phyloP scores from a whole-genome alignment of 495 filamentous ascomycete genomes.

The Tuber aestivum region DNA sequence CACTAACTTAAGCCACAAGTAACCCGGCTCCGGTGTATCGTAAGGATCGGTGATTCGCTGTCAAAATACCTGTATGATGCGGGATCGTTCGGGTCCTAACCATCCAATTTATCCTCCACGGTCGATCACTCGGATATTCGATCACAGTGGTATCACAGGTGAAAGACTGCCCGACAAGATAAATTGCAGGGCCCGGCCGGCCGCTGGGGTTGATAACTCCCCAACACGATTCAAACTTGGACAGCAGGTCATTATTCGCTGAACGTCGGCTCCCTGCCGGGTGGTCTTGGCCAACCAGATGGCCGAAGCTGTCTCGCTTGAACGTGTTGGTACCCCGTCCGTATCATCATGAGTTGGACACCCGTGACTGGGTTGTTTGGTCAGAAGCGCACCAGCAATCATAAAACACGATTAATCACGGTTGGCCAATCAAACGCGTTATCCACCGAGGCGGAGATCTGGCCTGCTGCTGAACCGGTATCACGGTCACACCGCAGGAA shows the following conservation, averaged over 20 bases:
- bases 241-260: neutral
- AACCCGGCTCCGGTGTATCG: neutral
- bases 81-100: neutral
- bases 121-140: neutral
- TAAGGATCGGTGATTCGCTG: neutral
- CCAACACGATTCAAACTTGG: neutral
- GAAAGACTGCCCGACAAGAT: neutral
- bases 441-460: neutral
- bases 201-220: neutral
- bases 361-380: neutral
- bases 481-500: neutral
- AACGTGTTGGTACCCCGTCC: neutral
- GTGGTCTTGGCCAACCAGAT: neutral
- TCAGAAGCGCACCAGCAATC: neutral
- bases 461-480: neutral
- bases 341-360: constrained; percentile 1
- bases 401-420: neutral
- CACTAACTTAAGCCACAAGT: no score
- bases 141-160: neutral
- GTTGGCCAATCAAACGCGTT: neutral
- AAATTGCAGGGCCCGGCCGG: neutral
- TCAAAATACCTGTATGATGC: no score
- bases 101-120: neutral
- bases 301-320: neutral
- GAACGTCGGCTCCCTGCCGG: neutral